Evolutionary conservation across 208 protist genomes (phyloP), one percentile per base, ranked within the genome.

Genomic region (Tritrichomonas musculus): DNA sequence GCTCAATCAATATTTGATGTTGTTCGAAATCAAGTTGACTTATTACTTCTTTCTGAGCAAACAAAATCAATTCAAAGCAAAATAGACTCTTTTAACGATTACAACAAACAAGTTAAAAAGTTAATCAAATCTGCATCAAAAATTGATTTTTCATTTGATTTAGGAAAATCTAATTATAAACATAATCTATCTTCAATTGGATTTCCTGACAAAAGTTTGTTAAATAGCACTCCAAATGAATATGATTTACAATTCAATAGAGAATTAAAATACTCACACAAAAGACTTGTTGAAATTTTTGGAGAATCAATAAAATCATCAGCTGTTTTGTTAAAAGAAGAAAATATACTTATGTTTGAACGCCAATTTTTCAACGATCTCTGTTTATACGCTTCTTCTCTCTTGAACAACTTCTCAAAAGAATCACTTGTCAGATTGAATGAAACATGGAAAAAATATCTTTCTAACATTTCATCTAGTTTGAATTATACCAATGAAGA

Each of bases 1-100:
- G 47, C 41, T 8, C 77, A 88, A 88, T 41, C 47, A 88, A 88
- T 57, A 22, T 88, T 60, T 47, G 77, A 88, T 88, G 47, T 88
- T 39, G 17, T 88, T 5, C 4, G 47, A 20, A 88, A 88, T 47
- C 47, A 53, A 8, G 44, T 88, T 36, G 77, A 88, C 57, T 27
- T 88, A 17, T 41, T 88, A 27, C 47, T 88, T 41, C 41, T 88
- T 39, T 47, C 41, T 50, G 41, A 25, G 30, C 77, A 88, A 50
- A 88, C 57, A 20, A 50, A 88, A 1, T 13, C 1, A 36, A n/a
- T 88, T 33, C 33, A 88, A 44, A n/a, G 44, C 11, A 5, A 55
- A 5, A 88, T 88, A 27, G 47, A 88, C 57, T 41, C 53, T 39
- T 22, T 88, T 30, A 57, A 2, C 27, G 27, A 5, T 60, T 8